Percentiles rank a stretch among this genome's conserved stretches.
Conservation (phyloP, 371 early-diverging fungal species). For the Sporodiniella umbellata region DNA sequence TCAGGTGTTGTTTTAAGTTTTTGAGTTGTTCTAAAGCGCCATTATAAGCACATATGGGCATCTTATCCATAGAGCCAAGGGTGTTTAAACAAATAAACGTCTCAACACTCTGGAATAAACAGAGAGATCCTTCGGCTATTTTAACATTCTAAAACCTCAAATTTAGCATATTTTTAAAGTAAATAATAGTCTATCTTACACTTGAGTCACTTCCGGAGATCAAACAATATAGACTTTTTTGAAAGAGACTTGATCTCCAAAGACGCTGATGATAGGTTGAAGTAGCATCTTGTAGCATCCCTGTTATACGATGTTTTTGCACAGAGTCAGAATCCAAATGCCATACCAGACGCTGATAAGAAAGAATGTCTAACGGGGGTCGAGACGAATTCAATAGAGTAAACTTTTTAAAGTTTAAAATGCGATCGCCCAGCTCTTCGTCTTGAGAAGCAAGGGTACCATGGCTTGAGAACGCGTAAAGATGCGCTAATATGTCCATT, state of each 20-base stretch:
- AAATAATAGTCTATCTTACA: slow-evolving; percentile 15
- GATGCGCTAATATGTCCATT: slow-evolving; percentile 49
- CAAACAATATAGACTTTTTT: slow-evolving; percentile 25
- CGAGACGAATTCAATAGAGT: slow-evolving; percentile 56
- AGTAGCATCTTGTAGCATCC: slow-evolving; percentile 40
- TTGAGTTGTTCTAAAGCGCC: slow-evolving; percentile 30
- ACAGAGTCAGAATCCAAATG: slow-evolving; percentile 41
- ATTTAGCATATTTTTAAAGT: neutral
- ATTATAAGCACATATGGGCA: slow-evolving; percentile 37
- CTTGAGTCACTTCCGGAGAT: slow-evolving; percentile 16
- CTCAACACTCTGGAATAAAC: slow-evolving; percentile 57
- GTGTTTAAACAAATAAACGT: slow-evolving; percentile 55
- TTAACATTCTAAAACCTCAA: slow-evolving; percentile 16
- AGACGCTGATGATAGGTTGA: slow-evolving; percentile 36
- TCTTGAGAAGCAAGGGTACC: neutral
- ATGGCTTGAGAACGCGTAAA: slow-evolving; percentile 24
- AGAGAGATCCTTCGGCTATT: slow-evolving; percentile 51
- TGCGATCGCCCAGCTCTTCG: slow-evolving; percentile 12
- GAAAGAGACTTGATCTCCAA: slow-evolving; percentile 39
- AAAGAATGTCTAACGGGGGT: slow-evolving; percentile 61
- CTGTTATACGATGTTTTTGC: slow-evolving; percentile 21
- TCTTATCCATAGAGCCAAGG: slow-evolving; percentile 39
- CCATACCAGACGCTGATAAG: slow-evolving; percentile 69
- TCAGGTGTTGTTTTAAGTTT: slow-evolving; percentile 24
- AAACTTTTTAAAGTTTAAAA: slow-evolving; percentile 36